Evolutionary conservation across 192 early-diverging fungal genomes (phyloP).

Genomic region (Coemansia sp.): DNA sequence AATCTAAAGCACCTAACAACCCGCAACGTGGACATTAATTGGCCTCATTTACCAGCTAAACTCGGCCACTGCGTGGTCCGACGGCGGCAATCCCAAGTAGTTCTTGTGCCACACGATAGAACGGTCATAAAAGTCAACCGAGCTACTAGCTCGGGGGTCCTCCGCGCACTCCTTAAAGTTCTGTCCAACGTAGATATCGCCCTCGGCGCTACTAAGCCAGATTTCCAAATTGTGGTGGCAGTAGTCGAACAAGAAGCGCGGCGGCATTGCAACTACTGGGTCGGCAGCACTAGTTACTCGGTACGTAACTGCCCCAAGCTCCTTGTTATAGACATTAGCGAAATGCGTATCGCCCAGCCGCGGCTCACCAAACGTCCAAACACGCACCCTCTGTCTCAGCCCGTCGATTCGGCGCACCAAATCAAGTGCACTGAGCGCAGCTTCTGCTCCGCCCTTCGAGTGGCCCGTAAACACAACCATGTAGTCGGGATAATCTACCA

Average conservation of each 20-base stretch:
- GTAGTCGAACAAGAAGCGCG: conserved; percentile 38
- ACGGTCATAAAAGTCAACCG: conserved; percentile 39
- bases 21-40: not conserved
- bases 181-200: conserved; percentile 41
- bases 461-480: conserved; percentile 50
- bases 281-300: conserved; percentile 41
- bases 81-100: conserved; percentile 48
- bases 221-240: conserved; percentile 47
- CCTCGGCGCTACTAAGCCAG: conserved; percentile 40
- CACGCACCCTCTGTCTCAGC: conserved; percentile 20
- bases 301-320: conserved; percentile 37
- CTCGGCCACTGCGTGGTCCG: conserved; percentile 41
- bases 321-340: conserved; percentile 34
- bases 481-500: conserved; percentile 35
- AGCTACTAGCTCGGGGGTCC: conserved; percentile 45
- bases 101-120: conserved; percentile 50
- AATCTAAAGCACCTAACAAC: not conserved
- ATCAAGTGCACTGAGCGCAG: conserved; percentile 38
- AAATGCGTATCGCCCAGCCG: conserved; percentile 42
- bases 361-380: conserved; percentile 54
- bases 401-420: conserved; percentile 32
- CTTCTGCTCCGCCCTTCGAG: conserved; percentile 51
- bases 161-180: conserved; percentile 33
- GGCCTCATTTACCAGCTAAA: conserved; percentile 40
- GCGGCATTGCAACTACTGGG: conserved; percentile 49